Evolutionary conservation across 345 rosid genomes (phyloP), one percentile per base, ranked within the genome.

Genomic region (Lumnitzera littorea): DNA sequence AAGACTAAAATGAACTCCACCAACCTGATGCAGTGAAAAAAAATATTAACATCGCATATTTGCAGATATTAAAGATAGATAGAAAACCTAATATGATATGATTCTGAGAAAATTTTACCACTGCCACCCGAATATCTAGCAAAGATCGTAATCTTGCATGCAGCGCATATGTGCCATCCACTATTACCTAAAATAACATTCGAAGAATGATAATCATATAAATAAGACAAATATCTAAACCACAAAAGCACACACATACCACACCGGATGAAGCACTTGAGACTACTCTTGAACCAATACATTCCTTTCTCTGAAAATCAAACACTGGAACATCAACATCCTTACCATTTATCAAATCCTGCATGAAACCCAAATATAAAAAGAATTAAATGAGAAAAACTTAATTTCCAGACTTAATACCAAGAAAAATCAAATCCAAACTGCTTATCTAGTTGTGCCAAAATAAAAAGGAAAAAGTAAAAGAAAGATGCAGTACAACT

Each of bases 1-100:
- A 84, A 95, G 99, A 65, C 91, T 95, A 73, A 95, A 95, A 82
- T 95, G 95, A 74, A 95, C 96, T 11, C 99, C 99, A 24, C 99
- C 99, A 79, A 95, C 96, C 99, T 91, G 76, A 75, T 64, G 51
- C 65, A 64, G 51, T 62, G 29, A 69, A 51, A 56, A 46, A 36
- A 46, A 36, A 43, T 51, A 24, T 48, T 9, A 41, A 62, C 29
- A 16, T 53, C 27, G 62, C 51, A 68, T 48, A 52, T 41, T 23
- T 51, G 52, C 47, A 58, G 62, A 24, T 15, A 46, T 53, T 12
- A 14, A 14, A 51, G 43, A 6, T 4, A 36, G 43, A 36, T 36
- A 36, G 43, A 36, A 36, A 5, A 36, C 43, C 43, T 7, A 36
- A 36, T 12, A 62, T 51, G 61, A 15, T 12, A 27, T 49, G 53